phyloP scores from a whole-genome alignment of 352 stramenopile genomes.

The Phytophthora quininea region DNA sequence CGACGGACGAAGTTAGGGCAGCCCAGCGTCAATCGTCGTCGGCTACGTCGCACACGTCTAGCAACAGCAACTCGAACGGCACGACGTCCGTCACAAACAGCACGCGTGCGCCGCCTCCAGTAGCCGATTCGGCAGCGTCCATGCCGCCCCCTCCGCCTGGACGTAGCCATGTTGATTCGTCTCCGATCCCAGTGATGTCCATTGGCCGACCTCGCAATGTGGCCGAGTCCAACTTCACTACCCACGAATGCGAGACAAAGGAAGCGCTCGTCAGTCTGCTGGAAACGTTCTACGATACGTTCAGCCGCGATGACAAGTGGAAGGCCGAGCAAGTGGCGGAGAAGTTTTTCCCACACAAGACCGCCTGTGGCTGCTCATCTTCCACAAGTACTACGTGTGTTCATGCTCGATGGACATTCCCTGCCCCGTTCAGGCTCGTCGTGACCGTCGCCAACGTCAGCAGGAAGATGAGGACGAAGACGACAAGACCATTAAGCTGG shows the following conservation, averaged over 20 bases:
- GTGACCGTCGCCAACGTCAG: slow-evolving; percentile 54
- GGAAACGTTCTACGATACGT: slow-evolving; percentile 73
- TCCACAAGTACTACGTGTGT: slow-evolving; percentile 88
- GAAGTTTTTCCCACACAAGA: slow-evolving; percentile 85
- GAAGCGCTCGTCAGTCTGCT: slow-evolving; percentile 72
- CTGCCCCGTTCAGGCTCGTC: slow-evolving; percentile 70
- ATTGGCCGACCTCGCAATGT: slow-evolving; percentile 64
- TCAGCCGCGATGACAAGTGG: slow-evolving; percentile 82
- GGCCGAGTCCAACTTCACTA: slow-evolving; percentile 76
- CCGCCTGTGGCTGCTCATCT: slow-evolving; percentile 82
- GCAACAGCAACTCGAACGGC: slow-evolving; percentile 27
- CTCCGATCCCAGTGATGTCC: slow-evolving; percentile 36
- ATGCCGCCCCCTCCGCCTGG: slow-evolving; percentile 21
- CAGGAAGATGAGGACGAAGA: slow-evolving; percentile 64
- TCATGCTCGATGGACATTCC: slow-evolving; percentile 83
- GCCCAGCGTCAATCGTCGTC: slow-evolving; percentile 43
- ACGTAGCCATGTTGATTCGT: slow-evolving; percentile 31
- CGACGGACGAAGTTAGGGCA: slow-evolving; percentile 11
- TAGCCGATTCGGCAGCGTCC: slow-evolving; percentile 8
- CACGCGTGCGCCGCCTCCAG: slow-evolving; percentile 16
- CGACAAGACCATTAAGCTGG: slow-evolving; percentile 93
- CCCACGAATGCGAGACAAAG: slow-evolving; percentile 80
- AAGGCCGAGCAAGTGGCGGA: slow-evolving; percentile 80
- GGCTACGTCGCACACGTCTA: slow-evolving; percentile 44
- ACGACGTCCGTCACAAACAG: slow-evolving; percentile 31